phyloP scores from a whole-genome alignment of 2,329 filamentous ascomycete species.

The Colletotrichum musae region DNA sequence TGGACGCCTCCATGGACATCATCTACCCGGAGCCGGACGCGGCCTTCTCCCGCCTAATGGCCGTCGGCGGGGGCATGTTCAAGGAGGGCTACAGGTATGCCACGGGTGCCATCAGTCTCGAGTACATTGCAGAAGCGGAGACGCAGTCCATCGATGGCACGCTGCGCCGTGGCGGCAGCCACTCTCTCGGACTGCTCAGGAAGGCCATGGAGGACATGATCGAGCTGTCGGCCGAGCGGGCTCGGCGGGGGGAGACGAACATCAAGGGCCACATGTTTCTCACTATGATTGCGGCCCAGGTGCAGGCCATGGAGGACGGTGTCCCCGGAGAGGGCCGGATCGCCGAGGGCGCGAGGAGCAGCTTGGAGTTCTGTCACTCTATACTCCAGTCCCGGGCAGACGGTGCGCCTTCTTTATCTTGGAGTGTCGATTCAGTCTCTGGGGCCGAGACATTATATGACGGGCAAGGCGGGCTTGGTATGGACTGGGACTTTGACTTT shows the following conservation, averaged over 20 bases:
- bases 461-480: background rate
- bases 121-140: constrained; percentile 53
- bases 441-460: background rate
- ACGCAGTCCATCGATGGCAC: constrained; percentile 49
- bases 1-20: constrained; percentile 59
- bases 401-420: background rate
- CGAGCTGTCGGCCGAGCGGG: constrained; percentile 48
- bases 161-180: constrained; percentile 44
- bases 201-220: constrained; percentile 48
- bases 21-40: constrained; percentile 53
- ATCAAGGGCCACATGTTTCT: constrained; percentile 59
- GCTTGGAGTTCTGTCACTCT: constrained; percentile 49
- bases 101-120: constrained; percentile 50
- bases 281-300: constrained; percentile 55
- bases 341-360: constrained; percentile 51
- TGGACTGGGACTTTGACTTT: background rate
- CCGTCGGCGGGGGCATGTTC: constrained; percentile 57
- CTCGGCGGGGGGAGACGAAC: constrained; percentile 59
- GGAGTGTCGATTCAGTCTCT: background rate
- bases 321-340: constrained; percentile 46
- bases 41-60: constrained; percentile 54
- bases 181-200: constrained; percentile 51
- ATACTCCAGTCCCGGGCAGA: constrained; percentile 45
- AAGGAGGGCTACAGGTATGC: constrained; percentile 56
- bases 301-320: constrained; percentile 52